These are phyloP conservation scores for Fusarium virguliforme DNA, from an alignment of 2,329 filamentous ascomycete species.

Conservation along the genomic window DNA sequence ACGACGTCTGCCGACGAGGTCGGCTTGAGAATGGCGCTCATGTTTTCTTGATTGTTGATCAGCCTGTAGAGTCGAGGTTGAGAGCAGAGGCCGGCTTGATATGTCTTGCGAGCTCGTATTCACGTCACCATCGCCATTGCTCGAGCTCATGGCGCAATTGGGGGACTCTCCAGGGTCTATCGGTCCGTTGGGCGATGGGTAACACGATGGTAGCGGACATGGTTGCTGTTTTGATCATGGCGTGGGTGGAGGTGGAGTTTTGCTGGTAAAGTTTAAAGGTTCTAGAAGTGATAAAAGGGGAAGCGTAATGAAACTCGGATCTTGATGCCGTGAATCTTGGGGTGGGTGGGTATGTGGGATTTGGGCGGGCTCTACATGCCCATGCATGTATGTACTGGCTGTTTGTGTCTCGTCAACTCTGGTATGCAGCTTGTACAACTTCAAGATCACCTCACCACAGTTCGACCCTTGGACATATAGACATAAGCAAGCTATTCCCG, in stretches of 20 bases:
- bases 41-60: slow-evolving; percentile 18
- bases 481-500: slow-evolving; percentile 7
- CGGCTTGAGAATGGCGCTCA: slow-evolving; percentile 37
- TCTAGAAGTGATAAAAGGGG: slow-evolving; percentile 2
- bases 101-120: slow-evolving; percentile 27
- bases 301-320: not conserved
- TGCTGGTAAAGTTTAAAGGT: not conserved
- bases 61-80: not conserved
- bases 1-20: slow-evolving; percentile 20
- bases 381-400: not conserved
- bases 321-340: not conserved
- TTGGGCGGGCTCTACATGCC: too few species aligned
- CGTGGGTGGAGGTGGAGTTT: slow-evolving; percentile 22
- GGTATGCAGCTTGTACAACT: not conserved
- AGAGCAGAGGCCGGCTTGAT: slow-evolving; percentile 5
- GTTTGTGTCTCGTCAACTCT: not conserved
- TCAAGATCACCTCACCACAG: not conserved
- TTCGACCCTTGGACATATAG: not conserved
- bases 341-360: too few species aligned
- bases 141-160: slow-evolving; percentile 38
- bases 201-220: slow-evolving; percentile 14
- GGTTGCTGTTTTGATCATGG: slow-evolving; percentile 40
- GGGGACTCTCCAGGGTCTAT: slow-evolving; percentile 23
- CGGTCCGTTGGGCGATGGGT: slow-evolving; percentile 20
- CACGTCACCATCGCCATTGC: slow-evolving; percentile 30